phyloP scores from a whole-genome alignment of 345 rosid species.

The Salix koriyanagi region DNA sequence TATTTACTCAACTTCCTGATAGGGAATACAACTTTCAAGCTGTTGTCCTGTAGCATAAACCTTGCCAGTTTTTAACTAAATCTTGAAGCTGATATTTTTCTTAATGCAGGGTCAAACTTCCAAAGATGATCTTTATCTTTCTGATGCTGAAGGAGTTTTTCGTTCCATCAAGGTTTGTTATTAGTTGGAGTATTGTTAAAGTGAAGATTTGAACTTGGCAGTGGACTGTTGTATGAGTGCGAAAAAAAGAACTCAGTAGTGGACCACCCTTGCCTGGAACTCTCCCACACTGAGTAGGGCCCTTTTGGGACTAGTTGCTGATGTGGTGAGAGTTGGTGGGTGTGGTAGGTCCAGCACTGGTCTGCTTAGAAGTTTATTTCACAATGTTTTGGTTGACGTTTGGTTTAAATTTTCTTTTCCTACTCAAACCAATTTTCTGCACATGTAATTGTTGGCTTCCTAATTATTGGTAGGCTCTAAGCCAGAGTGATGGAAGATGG shows the following conservation, averaged over 20 bases:
- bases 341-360: not conserved
- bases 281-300: not conserved
- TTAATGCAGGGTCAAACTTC: constrained; percentile 60
- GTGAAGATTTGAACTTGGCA: not conserved
- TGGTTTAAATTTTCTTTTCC: not conserved
- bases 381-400: not conserved
- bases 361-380: not conserved
- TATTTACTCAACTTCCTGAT: not conserved
- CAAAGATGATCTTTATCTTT: constrained; percentile 55
- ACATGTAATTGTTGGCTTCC: constrained; percentile 10
- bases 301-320: constrained; percentile 15
- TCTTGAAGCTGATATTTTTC: not conserved
- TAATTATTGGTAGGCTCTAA: constrained; percentile 58
- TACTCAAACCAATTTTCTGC: not conserved
- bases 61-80: not conserved
- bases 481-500: constrained; percentile 98
- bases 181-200: constrained; percentile 6
- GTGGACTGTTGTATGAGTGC: not conserved
- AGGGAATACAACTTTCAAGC: not conserved
- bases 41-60: not conserved
- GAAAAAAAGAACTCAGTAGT: not conserved
- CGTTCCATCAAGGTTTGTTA: constrained; percentile 79
- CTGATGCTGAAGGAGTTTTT: constrained; percentile 66
- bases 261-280: not conserved
- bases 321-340: constrained; percentile 9